Evolutionary conservation across 768 basidiomycete species (phyloP), one percentile per base, ranked within the genome.

Genomic region (Serendipita vermifera): DNA sequence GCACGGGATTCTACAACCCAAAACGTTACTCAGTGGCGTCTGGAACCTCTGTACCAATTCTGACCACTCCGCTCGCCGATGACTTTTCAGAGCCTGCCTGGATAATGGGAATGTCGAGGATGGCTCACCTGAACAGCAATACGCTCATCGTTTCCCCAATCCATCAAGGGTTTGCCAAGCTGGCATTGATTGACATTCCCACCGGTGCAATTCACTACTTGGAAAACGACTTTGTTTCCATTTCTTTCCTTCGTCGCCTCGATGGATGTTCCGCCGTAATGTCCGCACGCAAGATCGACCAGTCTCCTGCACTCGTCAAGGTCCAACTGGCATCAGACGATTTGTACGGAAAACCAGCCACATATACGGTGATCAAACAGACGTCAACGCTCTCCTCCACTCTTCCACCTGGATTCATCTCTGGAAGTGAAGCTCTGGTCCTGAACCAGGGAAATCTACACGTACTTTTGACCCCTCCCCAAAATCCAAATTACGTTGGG

Each of bases 1-100:
- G 72, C 55, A 77, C 78, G 14, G 83, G 82, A 0, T 88, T 74
- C 64, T 73, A 77, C 57, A 85, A 87, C 62, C 82, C 87, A 0
- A 86, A 78, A 75, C 72, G 63, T 22, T 81, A 76, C 65, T 68
- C 71, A 38, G 59, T 73, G 24, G 24, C 60, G 2, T 62, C 69
- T 3, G 67, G 68, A 14, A 65, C 67, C 7, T 60, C 70, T 3
- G 46, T 64, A 0, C 64, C 78, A 0, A 62, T 77, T 14, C 73
- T 83, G 33, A 59, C 70, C 2, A 51, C 64, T 29, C 69, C 79
- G 0, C 62, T 81, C 20, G 48, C 65, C 0, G 72, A 82, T 55
- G 84, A 85, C 60, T 82, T 83, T 63, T 74, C 74, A 3, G 61
- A 63, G 5, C 79, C 82, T 3, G 67, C 72, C n/a, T 86, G 84